Percentiles rank a stretch among this genome's conserved stretches.
These are phyloP conservation scores for Ophiosphaerella herpotricha DNA, from an alignment of 2,329 filamentous ascomycete species.

Conservation along the genomic window DNA sequence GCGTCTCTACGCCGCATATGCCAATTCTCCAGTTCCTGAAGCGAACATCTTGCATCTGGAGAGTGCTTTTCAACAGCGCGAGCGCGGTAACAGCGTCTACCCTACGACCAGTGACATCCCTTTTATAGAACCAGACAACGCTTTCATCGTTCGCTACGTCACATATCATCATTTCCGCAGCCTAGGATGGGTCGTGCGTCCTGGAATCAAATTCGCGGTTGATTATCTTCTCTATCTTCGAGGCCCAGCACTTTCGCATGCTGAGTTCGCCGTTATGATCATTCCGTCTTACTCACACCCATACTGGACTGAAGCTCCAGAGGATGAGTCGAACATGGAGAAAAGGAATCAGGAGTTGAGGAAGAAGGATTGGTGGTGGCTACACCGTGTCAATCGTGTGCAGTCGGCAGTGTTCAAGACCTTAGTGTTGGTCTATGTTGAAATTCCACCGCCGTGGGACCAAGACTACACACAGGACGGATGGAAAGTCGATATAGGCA, in stretches of 20 bases:
- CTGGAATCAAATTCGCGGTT: conserved; percentile 91
- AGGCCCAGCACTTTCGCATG: conserved; percentile 92
- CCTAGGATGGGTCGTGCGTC: conserved; percentile 89
- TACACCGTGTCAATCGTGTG: conserved; percentile 88
- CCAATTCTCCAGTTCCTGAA: conserved; percentile 61
- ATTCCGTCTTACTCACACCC: conserved; percentile 78
- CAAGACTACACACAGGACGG: conserved; percentile 48
- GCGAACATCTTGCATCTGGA: conserved; percentile 9
- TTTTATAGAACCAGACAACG: conserved; percentile 71
- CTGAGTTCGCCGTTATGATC: conserved; percentile 86
- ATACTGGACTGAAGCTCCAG: conserved; percentile 65
- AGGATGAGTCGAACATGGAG: conserved; percentile 55
- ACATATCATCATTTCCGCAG: conserved; percentile 97
- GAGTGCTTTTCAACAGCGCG: conserved; percentile 17
- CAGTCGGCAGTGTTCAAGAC: conserved; percentile 90
- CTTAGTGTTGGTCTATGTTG: conserved; percentile 86
- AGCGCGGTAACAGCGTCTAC: conserved; percentile 9
- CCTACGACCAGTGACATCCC: conserved; percentile 11
- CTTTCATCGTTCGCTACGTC: conserved; percentile 83
- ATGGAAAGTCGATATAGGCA: conserved; percentile 60
- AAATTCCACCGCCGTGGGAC: conserved; percentile 73
- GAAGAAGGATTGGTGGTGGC: conserved; percentile 72
- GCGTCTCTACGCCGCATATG: conserved; percentile 68
- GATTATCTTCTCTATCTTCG: conserved; percentile 95
- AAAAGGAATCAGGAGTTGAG: conserved; percentile 52